These are phyloP conservation scores for Fusarium napiforme DNA, from an alignment of 2,329 filamentous ascomycete species.

Conservation along the genomic window DNA sequence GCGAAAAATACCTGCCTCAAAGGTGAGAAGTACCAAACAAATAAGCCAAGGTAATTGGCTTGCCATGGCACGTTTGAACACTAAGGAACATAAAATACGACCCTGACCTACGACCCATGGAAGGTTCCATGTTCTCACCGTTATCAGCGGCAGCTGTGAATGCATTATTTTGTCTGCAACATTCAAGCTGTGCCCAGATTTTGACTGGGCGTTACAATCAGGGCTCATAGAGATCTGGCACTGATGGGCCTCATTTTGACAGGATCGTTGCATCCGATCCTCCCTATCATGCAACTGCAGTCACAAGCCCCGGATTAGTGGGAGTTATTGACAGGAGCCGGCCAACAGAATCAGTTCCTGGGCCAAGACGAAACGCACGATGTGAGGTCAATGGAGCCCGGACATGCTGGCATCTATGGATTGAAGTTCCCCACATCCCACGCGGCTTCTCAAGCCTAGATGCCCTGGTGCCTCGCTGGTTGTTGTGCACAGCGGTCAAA, in stretches of 20 bases:
- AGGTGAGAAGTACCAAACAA: slow-evolving; percentile 15
- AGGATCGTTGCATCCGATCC: slow-evolving; percentile 6
- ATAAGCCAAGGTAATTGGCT: not conserved
- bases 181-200: not conserved
- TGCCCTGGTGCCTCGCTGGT: not conserved
- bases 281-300: slow-evolving; percentile 27
- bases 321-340: slow-evolving; percentile 9
- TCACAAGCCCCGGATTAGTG: slow-evolving; percentile 21
- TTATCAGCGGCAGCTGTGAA: not conserved
- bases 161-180: not conserved
- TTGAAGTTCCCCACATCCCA: slow-evolving; percentile 34
- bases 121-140: not conserved
- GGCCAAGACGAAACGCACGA: slow-evolving; percentile 30
- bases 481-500: slow-evolving; percentile 18
- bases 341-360: slow-evolving; percentile 29
- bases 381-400: slow-evolving; percentile 31
- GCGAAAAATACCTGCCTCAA: slow-evolving; percentile 1
- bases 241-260: slow-evolving; percentile 15
- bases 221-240: slow-evolving; percentile 6
- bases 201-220: not conserved
- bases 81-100: slow-evolving; percentile 1
- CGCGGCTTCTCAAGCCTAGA: slow-evolving; percentile 19
- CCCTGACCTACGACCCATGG: not conserved
- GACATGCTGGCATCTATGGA: slow-evolving; percentile 7
- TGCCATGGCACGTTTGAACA: not conserved